These are phyloP conservation scores for Solanum pimpinellifolium DNA, from an alignment of 257 asterid species.

Conservation along the genomic window DNA sequence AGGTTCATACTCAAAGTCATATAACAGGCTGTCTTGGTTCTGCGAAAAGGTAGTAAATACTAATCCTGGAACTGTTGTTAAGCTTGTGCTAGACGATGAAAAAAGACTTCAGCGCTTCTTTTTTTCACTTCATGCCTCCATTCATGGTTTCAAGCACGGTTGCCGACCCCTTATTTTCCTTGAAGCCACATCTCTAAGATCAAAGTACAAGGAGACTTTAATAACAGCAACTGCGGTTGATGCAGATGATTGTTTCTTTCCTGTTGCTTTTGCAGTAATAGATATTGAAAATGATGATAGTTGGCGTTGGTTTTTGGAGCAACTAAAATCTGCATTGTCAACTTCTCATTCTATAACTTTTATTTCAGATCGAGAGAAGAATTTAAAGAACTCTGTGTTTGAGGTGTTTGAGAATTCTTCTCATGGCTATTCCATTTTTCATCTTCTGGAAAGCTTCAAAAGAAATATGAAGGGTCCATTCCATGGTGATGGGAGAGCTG, in stretches of 20 bases:
- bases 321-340: slow-evolving; percentile 52
- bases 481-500: slow-evolving; percentile 66
- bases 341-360: slow-evolving; percentile 49
- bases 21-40: slow-evolving; percentile 63
- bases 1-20: slow-evolving; percentile 70
- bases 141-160: slow-evolving; percentile 47
- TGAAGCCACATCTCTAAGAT: slow-evolving; percentile 58
- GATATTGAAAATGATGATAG: slow-evolving; percentile 51
- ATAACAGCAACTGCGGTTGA: slow-evolving; percentile 72
- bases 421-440: slow-evolving; percentile 74
- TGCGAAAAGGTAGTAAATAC: slow-evolving; percentile 50
- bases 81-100: slow-evolving; percentile 42
- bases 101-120: slow-evolving; percentile 51
- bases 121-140: slow-evolving; percentile 45
- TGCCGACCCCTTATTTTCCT: slow-evolving; percentile 88
- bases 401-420: slow-evolving; percentile 53
- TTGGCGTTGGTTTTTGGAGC: slow-evolving; percentile 85
- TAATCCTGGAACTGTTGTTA: slow-evolving; percentile 62
- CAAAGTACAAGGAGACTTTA: slow-evolving; percentile 56
- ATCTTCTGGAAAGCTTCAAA: slow-evolving; percentile 77
- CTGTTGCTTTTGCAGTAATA: slow-evolving; percentile 70
- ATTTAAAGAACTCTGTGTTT: slow-evolving; percentile 26
- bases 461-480: slow-evolving; percentile 71
- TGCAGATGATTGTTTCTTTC: slow-evolving; percentile 79
- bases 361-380: slow-evolving; percentile 74